These are phyloP conservation scores for Barbarea vulgaris DNA, from an alignment of 345 rosid genomes.

Conservation along the genomic window DNA sequence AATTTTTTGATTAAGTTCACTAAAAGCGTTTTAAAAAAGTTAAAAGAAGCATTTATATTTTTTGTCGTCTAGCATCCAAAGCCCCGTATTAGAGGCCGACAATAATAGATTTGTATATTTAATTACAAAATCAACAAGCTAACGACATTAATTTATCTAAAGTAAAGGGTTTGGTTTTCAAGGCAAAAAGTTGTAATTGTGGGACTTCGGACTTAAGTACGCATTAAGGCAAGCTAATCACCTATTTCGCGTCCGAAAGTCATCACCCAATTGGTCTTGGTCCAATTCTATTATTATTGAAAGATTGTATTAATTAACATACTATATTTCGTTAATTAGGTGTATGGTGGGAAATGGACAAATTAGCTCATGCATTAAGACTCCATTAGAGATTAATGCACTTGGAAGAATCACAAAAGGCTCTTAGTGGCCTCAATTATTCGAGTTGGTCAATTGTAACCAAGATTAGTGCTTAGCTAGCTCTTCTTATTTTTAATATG, in stretches of 20 bases:
- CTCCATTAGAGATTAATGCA: slow-evolving; percentile 37
- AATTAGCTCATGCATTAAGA: slow-evolving; percentile 46
- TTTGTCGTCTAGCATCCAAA: slow-evolving; percentile 40
- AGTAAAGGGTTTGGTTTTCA: slow-evolving; percentile 39
- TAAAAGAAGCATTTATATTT: slow-evolving; percentile 14
- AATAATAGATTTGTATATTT: slow-evolving; percentile 30
- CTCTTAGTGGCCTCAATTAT: slow-evolving; percentile 40
- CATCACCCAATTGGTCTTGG: slow-evolving; percentile 39
- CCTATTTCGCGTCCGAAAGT: slow-evolving; percentile 43
- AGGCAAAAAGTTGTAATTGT: slow-evolving; percentile 39
- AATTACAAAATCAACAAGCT: slow-evolving; percentile 10
- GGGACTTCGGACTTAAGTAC: slow-evolving; percentile 40
- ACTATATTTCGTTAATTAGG: slow-evolving; percentile 29
- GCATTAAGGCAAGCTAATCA: slow-evolving; percentile 37
- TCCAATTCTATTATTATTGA: slow-evolving; percentile 15
- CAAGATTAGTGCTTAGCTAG: slow-evolving; percentile 35
- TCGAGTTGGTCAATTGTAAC: slow-evolving; percentile 39
- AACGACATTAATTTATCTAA: slow-evolving; percentile 13
- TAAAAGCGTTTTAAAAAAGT: background rate
- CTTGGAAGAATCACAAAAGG: slow-evolving; percentile 40
- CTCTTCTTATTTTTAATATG: slow-evolving; percentile 1
- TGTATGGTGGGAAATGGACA: slow-evolving; percentile 46
- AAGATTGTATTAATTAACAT: slow-evolving; percentile 4
- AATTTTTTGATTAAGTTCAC: background rate
- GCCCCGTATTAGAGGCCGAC: slow-evolving; percentile 40